Evolutionary conservation across 768 basidiomycete genomes (phyloP).

Genomic region (Roridomyces roridus): DNA sequence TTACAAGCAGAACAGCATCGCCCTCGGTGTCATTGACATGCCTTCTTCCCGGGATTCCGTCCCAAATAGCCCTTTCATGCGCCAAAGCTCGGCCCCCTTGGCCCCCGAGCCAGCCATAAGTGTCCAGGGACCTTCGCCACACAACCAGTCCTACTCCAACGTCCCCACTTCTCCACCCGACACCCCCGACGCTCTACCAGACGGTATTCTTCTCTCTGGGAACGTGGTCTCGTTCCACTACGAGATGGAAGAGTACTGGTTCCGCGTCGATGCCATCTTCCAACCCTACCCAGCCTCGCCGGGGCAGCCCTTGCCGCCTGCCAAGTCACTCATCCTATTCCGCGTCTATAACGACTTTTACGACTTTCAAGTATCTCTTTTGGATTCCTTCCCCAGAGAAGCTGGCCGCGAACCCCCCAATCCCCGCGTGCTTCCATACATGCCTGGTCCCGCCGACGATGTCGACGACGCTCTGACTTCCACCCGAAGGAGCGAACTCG

Average conservation of each 20-base stretch:
- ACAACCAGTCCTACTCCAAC: constrained; percentile 28
- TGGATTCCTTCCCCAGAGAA: constrained; percentile 88
- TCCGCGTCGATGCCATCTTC: constrained; percentile 89
- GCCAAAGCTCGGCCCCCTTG: constrained; percentile 26
- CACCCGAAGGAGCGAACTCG: constrained; percentile 80
- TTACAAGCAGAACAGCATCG: constrained; percentile 96
- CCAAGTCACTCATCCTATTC: constrained; percentile 87
- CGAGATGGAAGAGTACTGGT: constrained; percentile 97
- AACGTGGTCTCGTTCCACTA: constrained; percentile 96
- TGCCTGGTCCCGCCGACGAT: constrained; percentile 91
- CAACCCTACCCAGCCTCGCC: constrained; percentile 78
- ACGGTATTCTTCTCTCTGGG: constrained; percentile 86
- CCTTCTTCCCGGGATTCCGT: constrained; percentile 47
- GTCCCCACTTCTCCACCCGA: constrained; percentile 40
- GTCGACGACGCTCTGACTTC: constrained; percentile 88
- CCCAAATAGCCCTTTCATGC: constrained; percentile 47
- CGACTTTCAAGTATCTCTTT: constrained; percentile 91
- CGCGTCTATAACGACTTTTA: constrained; percentile 98
- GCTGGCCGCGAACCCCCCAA: constrained; percentile 78
- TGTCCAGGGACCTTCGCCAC: constrained; percentile 36
- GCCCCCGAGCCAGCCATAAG: constrained; percentile 28
- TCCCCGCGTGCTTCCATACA: constrained; percentile 87
- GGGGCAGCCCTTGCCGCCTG: constrained; percentile 59
- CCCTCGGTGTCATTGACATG: constrained; percentile 89
- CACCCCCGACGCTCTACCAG: constrained; percentile 62